Evolutionary conservation across 495 filamentous ascomycete species (phyloP), one percentile per base, ranked within the genome.

Genomic region (Aspergillus bridgeri): DNA sequence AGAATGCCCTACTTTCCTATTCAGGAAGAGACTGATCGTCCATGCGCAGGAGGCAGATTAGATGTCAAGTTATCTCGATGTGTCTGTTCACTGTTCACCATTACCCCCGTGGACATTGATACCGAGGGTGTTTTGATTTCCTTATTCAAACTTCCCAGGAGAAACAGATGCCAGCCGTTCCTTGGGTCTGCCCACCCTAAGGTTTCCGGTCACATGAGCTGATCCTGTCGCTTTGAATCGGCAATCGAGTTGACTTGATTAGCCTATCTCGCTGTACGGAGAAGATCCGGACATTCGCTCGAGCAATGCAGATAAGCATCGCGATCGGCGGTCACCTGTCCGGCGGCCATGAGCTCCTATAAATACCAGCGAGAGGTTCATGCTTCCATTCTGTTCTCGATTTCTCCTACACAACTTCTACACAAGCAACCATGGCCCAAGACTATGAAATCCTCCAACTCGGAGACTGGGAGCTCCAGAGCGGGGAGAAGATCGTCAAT

Each of bases 391-490:
- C 33, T 13, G 7, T 3, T 15, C 8, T 15, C 33, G 17, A 13
- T 38, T 15, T 38, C 27, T 3, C 6, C 11, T 29, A 9, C 11
- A 1, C 27, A 3, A 29, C 11, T 15, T 13, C 13, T 15, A 13
- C 13, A 38, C 33, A 13, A 38, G 4, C 33, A 33, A 9, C 8
- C 45, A 80, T 78, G 74, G 47, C 74, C 2, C 47, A 64, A 15
- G 73, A 79, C 22, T 81, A 76, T 57, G 69, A 82, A 17, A 82
- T 66, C 6, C 86, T 77, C 59, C 70, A 79, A 38, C 75, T 87
- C 5, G 85, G 83, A 11, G 81, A 87, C 66, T 87, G 83, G 79
- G 71, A 82, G 59, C 77, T 89, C 20, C 80, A 86, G 62, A 81
- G 77, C 25, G 84, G 84, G 23, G 74, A 81, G 54, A 76, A 67